These are phyloP conservation scores for Clavulina sp. DNA, from an alignment of 768 basidiomycete species.

Conservation along the genomic window DNA sequence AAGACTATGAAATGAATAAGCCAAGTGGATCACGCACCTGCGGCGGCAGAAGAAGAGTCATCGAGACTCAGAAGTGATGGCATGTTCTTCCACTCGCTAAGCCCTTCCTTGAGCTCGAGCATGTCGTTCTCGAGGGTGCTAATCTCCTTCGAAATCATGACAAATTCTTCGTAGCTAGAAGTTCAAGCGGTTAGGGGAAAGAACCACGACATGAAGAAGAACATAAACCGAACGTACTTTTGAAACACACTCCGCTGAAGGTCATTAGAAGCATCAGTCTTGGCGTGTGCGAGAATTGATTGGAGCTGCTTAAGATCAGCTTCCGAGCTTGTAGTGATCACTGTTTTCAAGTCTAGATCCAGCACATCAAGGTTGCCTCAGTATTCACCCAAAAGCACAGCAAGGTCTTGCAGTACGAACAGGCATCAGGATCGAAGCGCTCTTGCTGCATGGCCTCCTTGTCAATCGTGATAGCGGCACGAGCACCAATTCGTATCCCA, in stretches of 20 bases:
- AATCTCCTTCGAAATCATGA: slow-evolving; percentile 93
- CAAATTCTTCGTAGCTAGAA: slow-evolving; percentile 78
- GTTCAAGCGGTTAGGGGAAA: slow-evolving; percentile 17
- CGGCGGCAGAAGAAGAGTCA: slow-evolving; percentile 44
- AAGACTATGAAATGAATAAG: not conserved
- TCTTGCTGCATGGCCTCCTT: slow-evolving; percentile 51
- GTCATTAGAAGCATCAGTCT: slow-evolving; percentile 57
- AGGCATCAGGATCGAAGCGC: slow-evolving; percentile 74
- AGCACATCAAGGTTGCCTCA: slow-evolving; percentile 10
- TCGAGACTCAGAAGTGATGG: slow-evolving; percentile 85
- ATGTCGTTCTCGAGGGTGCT: slow-evolving; percentile 92
- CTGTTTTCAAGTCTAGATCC: slow-evolving; percentile 57
- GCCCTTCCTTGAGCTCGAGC: slow-evolving; percentile 85
- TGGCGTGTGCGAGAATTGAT: slow-evolving; percentile 51
- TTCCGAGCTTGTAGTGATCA: slow-evolving; percentile 78
- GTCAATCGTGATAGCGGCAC: slow-evolving; percentile 48
- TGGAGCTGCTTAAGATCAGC: slow-evolving; percentile 60
- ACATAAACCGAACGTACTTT: slow-evolving; percentile 34
- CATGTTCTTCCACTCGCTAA: slow-evolving; percentile 93
- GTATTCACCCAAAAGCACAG: not conserved
- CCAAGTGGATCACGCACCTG: slow-evolving; percentile 22
- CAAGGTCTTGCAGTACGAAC: slow-evolving; percentile 30
- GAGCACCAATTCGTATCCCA: slow-evolving; percentile 23
- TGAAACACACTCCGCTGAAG: slow-evolving; percentile 89
- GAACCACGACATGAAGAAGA: not conserved